Evolutionary conservation across 495 filamentous ascomycete genomes (phyloP).

Genomic region (Podospora pseudopauciseta): DNA sequence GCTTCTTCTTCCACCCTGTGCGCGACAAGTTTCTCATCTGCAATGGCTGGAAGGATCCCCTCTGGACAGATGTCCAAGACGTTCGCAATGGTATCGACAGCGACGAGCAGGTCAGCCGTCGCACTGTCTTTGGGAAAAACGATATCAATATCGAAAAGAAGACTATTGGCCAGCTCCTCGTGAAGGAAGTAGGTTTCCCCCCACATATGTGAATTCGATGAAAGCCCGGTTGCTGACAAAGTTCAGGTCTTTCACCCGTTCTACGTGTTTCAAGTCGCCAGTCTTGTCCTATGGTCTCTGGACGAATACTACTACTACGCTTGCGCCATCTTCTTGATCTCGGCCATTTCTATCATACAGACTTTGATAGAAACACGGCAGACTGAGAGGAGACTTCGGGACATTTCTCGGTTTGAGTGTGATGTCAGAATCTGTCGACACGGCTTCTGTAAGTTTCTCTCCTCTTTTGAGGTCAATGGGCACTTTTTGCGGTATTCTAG

Average conservation of each 20-base stretch:
- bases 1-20: constrained; percentile 84
- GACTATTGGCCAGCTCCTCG: constrained; percentile 70
- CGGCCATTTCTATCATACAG: constrained; percentile 81
- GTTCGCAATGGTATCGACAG: constrained; percentile 83
- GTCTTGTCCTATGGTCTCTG: constrained; percentile 88
- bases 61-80: constrained; percentile 72
- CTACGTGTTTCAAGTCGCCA: constrained; percentile 96
- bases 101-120: constrained; percentile 80
- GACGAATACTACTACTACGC: constrained; percentile 99
- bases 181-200: constrained; percentile 68
- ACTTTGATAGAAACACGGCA: constrained; percentile 85
- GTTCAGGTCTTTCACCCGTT: constrained; percentile 88
- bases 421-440: constrained; percentile 89
- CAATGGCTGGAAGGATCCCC: constrained; percentile 88
- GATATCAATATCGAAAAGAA: constrained; percentile 90
- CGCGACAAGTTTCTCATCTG: constrained; percentile 82
- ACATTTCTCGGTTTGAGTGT: constrained; percentile 92
- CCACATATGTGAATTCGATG: background rate
- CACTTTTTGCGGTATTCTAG: no score
- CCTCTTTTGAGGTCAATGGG: no score
- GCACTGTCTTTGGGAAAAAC: constrained; percentile 84
- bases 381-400: constrained; percentile 87
- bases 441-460: constrained; percentile 75
- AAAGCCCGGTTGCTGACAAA: constrained; percentile 10
- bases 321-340: constrained; percentile 91